Conservation (phyloP, 1,284 basidiomycete genomes). For the Earliella scabrosa region DNA sequence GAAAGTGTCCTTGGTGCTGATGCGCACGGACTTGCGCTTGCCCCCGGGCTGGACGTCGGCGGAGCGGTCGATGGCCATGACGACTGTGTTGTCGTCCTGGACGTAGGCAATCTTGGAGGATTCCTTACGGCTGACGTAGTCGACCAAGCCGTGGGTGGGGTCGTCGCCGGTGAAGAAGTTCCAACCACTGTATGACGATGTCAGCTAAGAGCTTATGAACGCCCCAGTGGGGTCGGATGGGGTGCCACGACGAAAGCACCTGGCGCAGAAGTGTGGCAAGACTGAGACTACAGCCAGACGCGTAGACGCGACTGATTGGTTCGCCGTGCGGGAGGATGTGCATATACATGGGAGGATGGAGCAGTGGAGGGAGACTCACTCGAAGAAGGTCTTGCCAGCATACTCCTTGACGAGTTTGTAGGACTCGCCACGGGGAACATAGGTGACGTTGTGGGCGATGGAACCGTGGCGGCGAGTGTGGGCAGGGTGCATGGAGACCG, state of each 20-base stretch:
- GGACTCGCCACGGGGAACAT: conserved; percentile 21
- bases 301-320: neutral
- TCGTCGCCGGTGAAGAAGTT: conserved; percentile 63
- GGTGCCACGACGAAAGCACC: too few relatives aligned
- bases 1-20: conserved; percentile 69
- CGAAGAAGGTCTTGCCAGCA: conserved; percentile 42
- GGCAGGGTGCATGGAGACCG: conserved; percentile 12
- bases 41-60: conserved; percentile 53
- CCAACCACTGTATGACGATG: conserved; percentile 51
- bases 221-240: too few relatives aligned
- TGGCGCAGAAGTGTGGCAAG: too few relatives aligned
- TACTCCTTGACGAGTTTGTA: conserved; percentile 42
- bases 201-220: neutral
- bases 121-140: conserved; percentile 34
- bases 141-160: conserved; percentile 51
- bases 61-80: conserved; percentile 67
- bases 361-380: conserved; percentile 22
- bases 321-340: neutral
- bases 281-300: neutral
- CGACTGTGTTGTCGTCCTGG: conserved; percentile 53
- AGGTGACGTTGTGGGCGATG: conserved; percentile 5
- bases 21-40: conserved; percentile 76
- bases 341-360: neutral
- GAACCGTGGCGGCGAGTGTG: conserved; percentile 17
- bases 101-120: conserved; percentile 63